These are phyloP conservation scores for Acacia confusa DNA, from an alignment of 306 rosid genomes.

Conservation along the genomic window DNA sequence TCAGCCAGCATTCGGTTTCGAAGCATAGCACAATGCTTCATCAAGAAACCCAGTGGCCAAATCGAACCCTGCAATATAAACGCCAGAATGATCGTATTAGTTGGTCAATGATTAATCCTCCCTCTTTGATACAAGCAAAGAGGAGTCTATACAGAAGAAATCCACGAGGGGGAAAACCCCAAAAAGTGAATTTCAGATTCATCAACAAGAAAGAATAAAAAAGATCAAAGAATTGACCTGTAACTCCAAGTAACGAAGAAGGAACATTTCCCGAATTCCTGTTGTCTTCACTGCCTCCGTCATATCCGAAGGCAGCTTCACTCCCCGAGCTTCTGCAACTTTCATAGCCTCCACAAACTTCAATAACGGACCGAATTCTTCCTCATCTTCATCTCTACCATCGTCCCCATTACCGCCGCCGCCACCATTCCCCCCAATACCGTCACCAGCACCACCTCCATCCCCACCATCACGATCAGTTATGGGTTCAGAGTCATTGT, in stretches of 20 bases:
- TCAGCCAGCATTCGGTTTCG: slow-evolving; percentile 89
- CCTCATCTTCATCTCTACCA: slow-evolving; percentile 49
- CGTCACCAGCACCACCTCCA: slow-evolving; percentile 6
- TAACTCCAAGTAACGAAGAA: slow-evolving; percentile 70
- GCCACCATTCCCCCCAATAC: slow-evolving; percentile 3
- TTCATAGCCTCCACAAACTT: slow-evolving; percentile 69
- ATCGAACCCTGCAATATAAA: slow-evolving; percentile 58
- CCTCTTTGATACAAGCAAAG: slow-evolving; percentile 3
- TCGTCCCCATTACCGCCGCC: slow-evolving; percentile 29
- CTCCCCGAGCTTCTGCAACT: slow-evolving; percentile 67
- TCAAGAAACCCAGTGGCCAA: slow-evolving; percentile 70
- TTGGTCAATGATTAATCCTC: background rate
- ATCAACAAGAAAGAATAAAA: background rate
- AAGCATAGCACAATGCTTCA: slow-evolving; percentile 71
- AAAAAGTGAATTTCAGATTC: slow-evolving; percentile 11
- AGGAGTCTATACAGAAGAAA: background rate
- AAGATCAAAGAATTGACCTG: slow-evolving; percentile 45
- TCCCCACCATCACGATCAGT: slow-evolving; percentile 32
- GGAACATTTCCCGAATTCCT: slow-evolving; percentile 71
- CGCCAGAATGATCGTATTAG: slow-evolving; percentile 8
- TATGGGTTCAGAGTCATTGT: slow-evolving; percentile 16
- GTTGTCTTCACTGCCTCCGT: slow-evolving; percentile 65
- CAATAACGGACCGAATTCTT: slow-evolving; percentile 71
- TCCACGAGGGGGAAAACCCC: background rate
- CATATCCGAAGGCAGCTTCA: slow-evolving; percentile 73